A percentile compares a stretch with the other conserved stretches of the same genome.
Conservation (phyloP, 768 basidiomycete genomes). For the Infundibulicybe gibba region DNA sequence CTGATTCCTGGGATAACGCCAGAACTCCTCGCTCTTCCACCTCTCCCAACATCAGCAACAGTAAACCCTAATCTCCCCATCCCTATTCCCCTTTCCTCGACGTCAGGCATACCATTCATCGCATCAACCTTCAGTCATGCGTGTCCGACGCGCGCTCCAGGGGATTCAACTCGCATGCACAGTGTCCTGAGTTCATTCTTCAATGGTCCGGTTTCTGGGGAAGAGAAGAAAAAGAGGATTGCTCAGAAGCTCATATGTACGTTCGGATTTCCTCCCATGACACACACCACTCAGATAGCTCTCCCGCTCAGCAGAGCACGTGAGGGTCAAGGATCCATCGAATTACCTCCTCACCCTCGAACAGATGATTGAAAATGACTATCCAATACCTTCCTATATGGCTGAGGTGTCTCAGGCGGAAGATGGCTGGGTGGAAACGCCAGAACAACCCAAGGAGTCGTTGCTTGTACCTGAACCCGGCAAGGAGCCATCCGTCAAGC, state of each 20-base stretch:
- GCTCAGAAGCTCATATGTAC: slow-evolving; percentile 34
- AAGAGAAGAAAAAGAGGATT: slow-evolving; percentile 73
- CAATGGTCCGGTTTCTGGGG: slow-evolving; percentile 70
- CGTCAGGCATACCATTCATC: slow-evolving; percentile 57
- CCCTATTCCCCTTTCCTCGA: slow-evolving; percentile 31
- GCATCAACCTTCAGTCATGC: slow-evolving; percentile 86
- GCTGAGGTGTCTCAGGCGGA: slow-evolving; percentile 64
- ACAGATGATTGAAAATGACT: slow-evolving; percentile 94
- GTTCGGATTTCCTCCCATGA: slow-evolving; percentile 4
- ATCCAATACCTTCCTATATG: slow-evolving; percentile 84
- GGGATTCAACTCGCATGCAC: slow-evolving; percentile 82
- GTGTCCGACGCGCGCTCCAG: slow-evolving; percentile 90
- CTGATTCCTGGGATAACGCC: slow-evolving; percentile 87
- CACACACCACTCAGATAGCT: neutral
- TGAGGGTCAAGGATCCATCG: slow-evolving; percentile 59
- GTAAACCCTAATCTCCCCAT: slow-evolving; percentile 44
- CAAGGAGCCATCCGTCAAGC: slow-evolving; percentile 22
- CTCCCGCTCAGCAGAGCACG: slow-evolving; percentile 47
- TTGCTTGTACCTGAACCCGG: slow-evolving; percentile 21
- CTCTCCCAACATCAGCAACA: slow-evolving; percentile 66
- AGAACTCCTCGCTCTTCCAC: slow-evolving; percentile 67
- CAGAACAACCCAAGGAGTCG: slow-evolving; percentile 34
- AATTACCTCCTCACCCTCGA: slow-evolving; percentile 73
- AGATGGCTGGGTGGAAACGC: slow-evolving; percentile 81
- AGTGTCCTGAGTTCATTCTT: slow-evolving; percentile 83